phyloP scores from a whole-genome alignment of 768 basidiomycete genomes.

The Termitomyces sp. region DNA sequence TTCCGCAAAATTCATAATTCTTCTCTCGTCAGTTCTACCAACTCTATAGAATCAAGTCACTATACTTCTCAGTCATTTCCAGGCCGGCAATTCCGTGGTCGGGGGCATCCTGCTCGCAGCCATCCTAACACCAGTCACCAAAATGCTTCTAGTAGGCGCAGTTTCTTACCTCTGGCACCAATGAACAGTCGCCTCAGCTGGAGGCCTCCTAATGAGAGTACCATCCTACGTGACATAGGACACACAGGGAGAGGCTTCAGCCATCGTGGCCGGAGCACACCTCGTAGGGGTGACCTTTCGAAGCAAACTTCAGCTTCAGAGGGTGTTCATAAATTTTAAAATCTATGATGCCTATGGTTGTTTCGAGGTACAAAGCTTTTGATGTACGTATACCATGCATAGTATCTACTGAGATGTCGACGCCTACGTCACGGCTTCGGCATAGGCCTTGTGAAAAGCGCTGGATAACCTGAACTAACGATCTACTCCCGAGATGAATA shows the following conservation, averaged over 20 bases:
- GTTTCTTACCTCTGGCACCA: conserved; percentile 3
- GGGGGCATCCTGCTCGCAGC: conserved; percentile 18
- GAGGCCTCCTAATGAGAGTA: conserved; percentile 2
- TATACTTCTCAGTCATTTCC: conserved; percentile 13
- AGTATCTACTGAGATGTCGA: conserved; percentile 2
- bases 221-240: conserved; percentile 7
- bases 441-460: neutral
- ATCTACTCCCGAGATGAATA: neutral
- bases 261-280: neutral
- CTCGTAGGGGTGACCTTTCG: neutral
- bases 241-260: neutral
- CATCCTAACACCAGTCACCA: conserved; percentile 14
- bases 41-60: conserved; percentile 3
- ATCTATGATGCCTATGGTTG: neutral
- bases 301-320: neutral
- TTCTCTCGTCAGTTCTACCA: conserved; percentile 21
- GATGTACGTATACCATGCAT: conserved; percentile 2
- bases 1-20: conserved; percentile 46
- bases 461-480: neutral
- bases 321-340: neutral
- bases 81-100: conserved; percentile 16
- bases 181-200: conserved; percentile 2
- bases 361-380: neutral
- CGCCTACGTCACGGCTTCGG: neutral
- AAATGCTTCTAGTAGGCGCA: conserved; percentile 10